Evolutionary conservation across 2,329 filamentous ascomycete genomes (phyloP), one percentile per base, ranked within the genome.

Genomic region (Fusarium buxicola): DNA sequence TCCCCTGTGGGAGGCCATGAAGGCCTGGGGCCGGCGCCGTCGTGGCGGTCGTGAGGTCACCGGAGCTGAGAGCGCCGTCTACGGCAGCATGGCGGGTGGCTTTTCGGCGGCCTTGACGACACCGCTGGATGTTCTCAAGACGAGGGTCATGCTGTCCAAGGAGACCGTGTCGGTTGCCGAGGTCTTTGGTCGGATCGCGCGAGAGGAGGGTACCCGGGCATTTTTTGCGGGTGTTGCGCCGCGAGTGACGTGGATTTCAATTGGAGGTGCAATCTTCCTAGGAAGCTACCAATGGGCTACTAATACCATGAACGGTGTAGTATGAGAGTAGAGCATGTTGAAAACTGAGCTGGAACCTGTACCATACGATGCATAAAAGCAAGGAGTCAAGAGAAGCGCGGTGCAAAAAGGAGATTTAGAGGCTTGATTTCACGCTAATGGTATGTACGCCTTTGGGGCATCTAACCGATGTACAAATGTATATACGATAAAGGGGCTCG

Each of bases 71-170:
- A 95, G 92, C 67, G 95, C 90, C 1, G 69, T 95, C 36, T 94
- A 95, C 75, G 95, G 95, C 1, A 94, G 90, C 69, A 73, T 93
- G 31, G 88, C 92, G 0, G 95, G 95, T 1, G 93, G 89, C 1
- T 83, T 97, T 34, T 93, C 95, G 1, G 95, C 95, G 1, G 94
- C 86, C 0, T 74, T 94, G 57, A 99, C 95, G 21, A 99, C 95
- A 48, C 95, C 95, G 34, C 79, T 99, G 62, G 95, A 99, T 78
- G 95, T 99, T 61, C 82, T 99, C 67, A 99, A 99, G 86, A 99
- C 95, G 65, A 83, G 95, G 64, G 89, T 98, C 77, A 99, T 99
- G 95, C 81, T 99, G 68, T 90, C 91, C 12, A 84, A 87, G 71
- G 86, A 89, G 80, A 86, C 81, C 68, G 86, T 85, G 74, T 84